These are phyloP conservation scores for Penicillium paxilli DNA, from an alignment of 495 filamentous ascomycete species.

Conservation along the genomic window DNA sequence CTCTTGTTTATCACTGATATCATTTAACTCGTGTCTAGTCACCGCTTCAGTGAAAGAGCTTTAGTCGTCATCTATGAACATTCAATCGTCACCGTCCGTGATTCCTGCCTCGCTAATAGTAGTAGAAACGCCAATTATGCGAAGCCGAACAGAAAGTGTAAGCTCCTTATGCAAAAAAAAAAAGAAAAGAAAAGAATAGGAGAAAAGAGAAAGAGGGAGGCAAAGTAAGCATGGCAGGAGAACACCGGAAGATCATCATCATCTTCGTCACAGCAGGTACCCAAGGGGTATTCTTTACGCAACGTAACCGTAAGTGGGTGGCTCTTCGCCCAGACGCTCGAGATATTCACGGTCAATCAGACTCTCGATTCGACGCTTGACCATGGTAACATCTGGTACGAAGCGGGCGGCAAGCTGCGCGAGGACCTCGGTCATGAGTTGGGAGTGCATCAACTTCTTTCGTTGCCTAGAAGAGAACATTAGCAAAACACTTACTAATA, in stretches of 20 bases:
- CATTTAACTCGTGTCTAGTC: background rate
- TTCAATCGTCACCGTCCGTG: background rate
- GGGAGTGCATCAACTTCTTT: slow-evolving; percentile 75
- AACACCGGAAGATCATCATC: background rate
- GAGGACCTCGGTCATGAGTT: slow-evolving; percentile 84
- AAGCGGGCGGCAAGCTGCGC: slow-evolving; percentile 76
- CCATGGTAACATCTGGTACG: slow-evolving; percentile 83
- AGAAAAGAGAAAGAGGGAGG: slow-evolving; percentile 4
- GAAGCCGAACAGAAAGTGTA: background rate
- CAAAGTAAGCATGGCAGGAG: slow-evolving; percentile 1
- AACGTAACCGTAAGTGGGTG: slow-evolving; percentile 76
- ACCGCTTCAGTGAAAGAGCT: background rate
- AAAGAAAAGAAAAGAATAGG: background rate
- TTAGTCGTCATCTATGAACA: slow-evolving; percentile 4
- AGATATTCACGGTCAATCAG: slow-evolving; percentile 91
- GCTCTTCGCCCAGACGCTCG: slow-evolving; percentile 75
- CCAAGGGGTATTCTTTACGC: slow-evolving; percentile 41
- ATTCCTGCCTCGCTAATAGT: background rate
- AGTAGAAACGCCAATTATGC: background rate
- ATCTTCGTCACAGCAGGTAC: background rate
- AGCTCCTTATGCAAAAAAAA: too few relatives aligned
- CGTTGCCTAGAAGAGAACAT: slow-evolving; percentile 72
- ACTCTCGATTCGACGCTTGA: slow-evolving; percentile 93
- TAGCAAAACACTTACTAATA: slow-evolving; percentile 4
- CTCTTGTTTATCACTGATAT: slow-evolving; percentile 3